Evolutionary conservation across 129 eudicot genomes (phyloP).

Genomic region (Flaveria robusta): DNA sequence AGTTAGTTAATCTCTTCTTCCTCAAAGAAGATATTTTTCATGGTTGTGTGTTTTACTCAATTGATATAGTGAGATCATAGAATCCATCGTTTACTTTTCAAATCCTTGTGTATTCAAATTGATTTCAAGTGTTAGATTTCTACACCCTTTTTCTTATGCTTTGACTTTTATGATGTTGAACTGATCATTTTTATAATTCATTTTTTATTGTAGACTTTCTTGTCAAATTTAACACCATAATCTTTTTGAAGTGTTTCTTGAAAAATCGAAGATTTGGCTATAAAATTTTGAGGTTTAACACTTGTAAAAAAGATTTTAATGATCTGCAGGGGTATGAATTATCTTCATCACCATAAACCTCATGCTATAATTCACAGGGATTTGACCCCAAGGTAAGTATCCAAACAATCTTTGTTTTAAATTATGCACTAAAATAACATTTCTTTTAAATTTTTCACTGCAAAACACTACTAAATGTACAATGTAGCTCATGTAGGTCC

Average conservation of each 20-base stretch:
- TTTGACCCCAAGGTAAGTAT: constrained; percentile 70
- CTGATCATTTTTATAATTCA: neutral
- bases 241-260: neutral
- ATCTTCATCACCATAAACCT: constrained; percentile 68
- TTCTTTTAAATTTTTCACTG: neutral
- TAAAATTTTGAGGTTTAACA: neutral
- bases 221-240: neutral
- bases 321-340: constrained; percentile 55
- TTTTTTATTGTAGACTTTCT: neutral
- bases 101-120: no score
- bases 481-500: neutral
- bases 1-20: no score
- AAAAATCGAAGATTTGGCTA: neutral
- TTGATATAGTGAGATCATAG: no score
- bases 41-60: no score
- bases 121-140: no score
- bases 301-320: no score
- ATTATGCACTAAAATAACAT: neutral
- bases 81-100: no score
- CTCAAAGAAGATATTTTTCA: no score
- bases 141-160: no score
- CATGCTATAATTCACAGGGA: constrained; percentile 75
- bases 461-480: neutral
- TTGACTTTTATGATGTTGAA: constrained; percentile 19
- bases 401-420: neutral